Evolutionary conservation across 208 protist genomes (phyloP), one percentile per base, ranked within the genome.

Genomic region (Angomonas ambiguus): DNA sequence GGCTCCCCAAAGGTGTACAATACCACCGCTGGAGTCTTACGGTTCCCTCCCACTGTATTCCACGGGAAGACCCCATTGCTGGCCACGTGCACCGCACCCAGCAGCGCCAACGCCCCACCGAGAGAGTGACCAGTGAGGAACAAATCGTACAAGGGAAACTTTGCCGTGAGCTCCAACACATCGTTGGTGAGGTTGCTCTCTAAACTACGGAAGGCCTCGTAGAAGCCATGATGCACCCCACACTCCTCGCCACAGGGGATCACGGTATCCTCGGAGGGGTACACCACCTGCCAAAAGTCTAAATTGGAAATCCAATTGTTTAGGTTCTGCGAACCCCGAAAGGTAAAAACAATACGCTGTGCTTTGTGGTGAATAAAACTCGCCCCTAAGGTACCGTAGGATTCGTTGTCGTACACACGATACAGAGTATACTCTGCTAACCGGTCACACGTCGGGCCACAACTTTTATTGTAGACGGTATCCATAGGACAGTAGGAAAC

Each of bases 1-100:
- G 87, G 87, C 38, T 67, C 63, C 24, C 87, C 87, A 62, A 90
- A 93, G 8, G 82, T 91, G 79, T 91, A 91, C 48, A 93, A 67
- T 55, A 69, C 27, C 33, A 88, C 8, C 2, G 18, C 18, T 2
- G 34, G 28, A 8, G 6, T 5, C 4, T 31, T 24, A 8, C 18
- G 20, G 30, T 33, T 5, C 24, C 60, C 16, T 2, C 18, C 16
- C 32, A 6, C 32, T 22, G 38, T 11, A 32, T 25, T 30, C 62
- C 48, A 13, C 45, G 31, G 62, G 18, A 30, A 25, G 25, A 2
- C 28, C 3, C 1, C 2, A 41, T 27, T 35, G 31, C 31, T 45
- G 24, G 63, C 45, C 28, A 88, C 6, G 32, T 92, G 80, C 4
- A 80, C 41, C 0, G 82, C 80, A 16, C 65, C 53, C 13, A 92